Conservation (phyloP, 2,329 filamentous ascomycete species). For the Phaeophleospora eucalypticola region DNA sequence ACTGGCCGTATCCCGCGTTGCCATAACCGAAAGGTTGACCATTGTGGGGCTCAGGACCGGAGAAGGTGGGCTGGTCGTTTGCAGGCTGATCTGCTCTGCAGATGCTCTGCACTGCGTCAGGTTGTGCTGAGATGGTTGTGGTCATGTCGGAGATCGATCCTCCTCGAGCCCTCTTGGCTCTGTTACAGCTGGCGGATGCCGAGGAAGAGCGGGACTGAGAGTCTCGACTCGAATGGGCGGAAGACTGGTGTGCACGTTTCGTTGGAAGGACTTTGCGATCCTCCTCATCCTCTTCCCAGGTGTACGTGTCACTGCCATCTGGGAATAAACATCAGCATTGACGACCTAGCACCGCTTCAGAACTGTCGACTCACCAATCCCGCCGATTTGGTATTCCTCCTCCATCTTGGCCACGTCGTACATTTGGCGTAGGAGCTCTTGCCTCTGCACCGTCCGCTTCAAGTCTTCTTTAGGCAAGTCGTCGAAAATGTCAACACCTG, state of each 20-base stretch:
- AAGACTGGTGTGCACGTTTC: slow-evolving; percentile 11
- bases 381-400: slow-evolving; percentile 12
- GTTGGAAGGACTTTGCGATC: slow-evolving; percentile 7
- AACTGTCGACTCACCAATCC: slow-evolving; percentile 12
- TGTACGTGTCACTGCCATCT: slow-evolving; percentile 17
- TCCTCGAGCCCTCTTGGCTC: slow-evolving; percentile 11
- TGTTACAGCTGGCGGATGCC: slow-evolving; percentile 5
- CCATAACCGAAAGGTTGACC: neutral
- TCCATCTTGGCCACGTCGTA: slow-evolving; percentile 20
- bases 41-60: no score
- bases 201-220: slow-evolving; percentile 14
- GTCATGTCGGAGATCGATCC: slow-evolving; percentile 7
- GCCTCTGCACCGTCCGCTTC: slow-evolving; percentile 11
- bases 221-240: slow-evolving; percentile 7
- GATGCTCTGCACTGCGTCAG: no score
- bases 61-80: neutral
- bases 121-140: neutral
- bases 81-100: no score
- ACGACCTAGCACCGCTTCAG: no score
- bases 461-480: slow-evolving; percentile 22
- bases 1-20: neutral
- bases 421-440: slow-evolving; percentile 17
- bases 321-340: neutral
- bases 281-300: slow-evolving; percentile 16
- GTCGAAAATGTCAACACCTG: slow-evolving; percentile 24